Evolutionary conservation across 2,329 filamentous ascomycete species (phyloP).

Genomic region (Colletotrichum sp.): DNA sequence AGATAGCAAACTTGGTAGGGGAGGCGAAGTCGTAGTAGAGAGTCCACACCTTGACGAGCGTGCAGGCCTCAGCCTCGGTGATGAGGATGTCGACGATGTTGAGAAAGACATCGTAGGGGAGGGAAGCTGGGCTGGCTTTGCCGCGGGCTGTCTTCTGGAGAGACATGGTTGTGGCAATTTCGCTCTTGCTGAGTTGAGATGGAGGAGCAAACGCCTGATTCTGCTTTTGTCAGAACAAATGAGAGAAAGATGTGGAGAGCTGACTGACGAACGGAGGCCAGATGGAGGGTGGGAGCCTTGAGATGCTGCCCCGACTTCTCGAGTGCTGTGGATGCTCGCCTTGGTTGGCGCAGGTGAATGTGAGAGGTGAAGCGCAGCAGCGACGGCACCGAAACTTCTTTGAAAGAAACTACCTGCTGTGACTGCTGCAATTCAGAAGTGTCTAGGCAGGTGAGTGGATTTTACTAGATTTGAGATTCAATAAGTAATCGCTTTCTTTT

Average conservation of each 20-base stretch:
- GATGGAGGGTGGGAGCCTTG: neutral
- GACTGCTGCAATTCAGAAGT: neutral
- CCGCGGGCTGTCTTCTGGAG: neutral
- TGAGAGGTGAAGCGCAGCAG: neutral
- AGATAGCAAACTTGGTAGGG: neutral
- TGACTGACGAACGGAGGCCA: neutral
- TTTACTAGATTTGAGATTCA: neutral
- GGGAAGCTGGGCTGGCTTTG: neutral
- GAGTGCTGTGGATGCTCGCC: neutral
- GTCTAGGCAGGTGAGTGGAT: neutral
- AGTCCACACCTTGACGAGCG: neutral
- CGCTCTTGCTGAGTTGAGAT: neutral
- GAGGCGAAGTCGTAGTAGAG: neutral
- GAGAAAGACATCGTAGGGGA: neutral
- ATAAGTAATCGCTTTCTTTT: neutral
- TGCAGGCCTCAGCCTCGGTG: neutral
- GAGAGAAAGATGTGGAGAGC: neutral
- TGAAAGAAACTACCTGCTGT: neutral
- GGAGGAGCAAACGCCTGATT: neutral
- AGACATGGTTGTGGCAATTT: neutral
- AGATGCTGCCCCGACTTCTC: neutral
- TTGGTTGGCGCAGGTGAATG: neutral
- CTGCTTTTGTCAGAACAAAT: neutral
- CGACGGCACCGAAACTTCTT: neutral
- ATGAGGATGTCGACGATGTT: neutral